phyloP scores from a whole-genome alignment of 805 yeast species.

The Allodekkera sacchari region DNA sequence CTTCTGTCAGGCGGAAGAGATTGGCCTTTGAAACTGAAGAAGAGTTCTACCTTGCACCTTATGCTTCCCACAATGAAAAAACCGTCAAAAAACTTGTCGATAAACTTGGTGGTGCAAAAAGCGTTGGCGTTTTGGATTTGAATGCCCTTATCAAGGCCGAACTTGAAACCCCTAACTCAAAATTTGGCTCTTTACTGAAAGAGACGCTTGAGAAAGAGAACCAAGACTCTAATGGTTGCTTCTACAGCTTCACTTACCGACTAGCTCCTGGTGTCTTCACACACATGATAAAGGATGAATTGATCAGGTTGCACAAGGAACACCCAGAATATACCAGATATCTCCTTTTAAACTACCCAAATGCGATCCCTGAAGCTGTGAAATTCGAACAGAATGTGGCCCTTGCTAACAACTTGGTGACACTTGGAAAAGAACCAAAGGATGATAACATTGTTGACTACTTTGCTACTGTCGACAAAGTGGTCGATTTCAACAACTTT shows the following conservation, averaged over 20 bases:
- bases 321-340: constrained; percentile 36
- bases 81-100: constrained; percentile 9
- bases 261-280: constrained; percentile 40
- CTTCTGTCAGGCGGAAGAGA: constrained; percentile 22
- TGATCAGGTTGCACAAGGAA: constrained; percentile 15
- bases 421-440: constrained; percentile 20
- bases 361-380: constrained; percentile 54
- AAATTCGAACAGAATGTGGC: constrained; percentile 67
- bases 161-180: constrained; percentile 32
- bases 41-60: constrained; percentile 24
- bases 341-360: constrained; percentile 52
- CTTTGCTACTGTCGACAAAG: constrained; percentile 59
- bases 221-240: constrained; percentile 19
- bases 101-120: constrained; percentile 11
- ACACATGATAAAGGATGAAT: constrained; percentile 34
- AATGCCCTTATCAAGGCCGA: constrained; percentile 37
- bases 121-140: constrained; percentile 42
- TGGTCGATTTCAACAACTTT: constrained; percentile 16
- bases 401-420: constrained; percentile 32
- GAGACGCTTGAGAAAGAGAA: constrained; percentile 26
- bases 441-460: constrained; percentile 52
- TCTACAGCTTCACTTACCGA: constrained; percentile 22
- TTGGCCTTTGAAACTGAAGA: constrained; percentile 17
- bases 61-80: constrained; percentile 10
- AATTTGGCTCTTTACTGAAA: constrained; percentile 45